These are phyloP conservation scores for Collariella sp. DNA, from an alignment of 495 filamentous ascomycete species.

Conservation along the genomic window DNA sequence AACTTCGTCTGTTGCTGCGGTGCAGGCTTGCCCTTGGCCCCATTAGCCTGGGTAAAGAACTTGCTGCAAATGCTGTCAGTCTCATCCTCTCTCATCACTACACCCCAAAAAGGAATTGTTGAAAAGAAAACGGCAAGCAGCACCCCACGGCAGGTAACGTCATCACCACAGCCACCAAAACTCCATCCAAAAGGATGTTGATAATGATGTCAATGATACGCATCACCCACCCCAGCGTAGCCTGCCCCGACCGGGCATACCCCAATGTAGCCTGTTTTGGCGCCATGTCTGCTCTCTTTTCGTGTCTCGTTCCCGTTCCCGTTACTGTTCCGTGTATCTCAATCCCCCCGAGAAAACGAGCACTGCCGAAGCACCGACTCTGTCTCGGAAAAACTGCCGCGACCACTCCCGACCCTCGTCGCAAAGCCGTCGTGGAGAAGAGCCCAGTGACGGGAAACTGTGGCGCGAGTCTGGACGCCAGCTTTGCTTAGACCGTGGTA, in stretches of 20 bases:
- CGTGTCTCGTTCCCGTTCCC: too few species aligned
- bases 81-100: neutral
- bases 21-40: conserved; percentile 42
- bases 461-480: neutral
- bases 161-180: too few species aligned
- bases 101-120: neutral
- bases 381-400: too few species aligned
- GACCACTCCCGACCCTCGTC: too few species aligned
- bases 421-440: neutral
- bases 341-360: too few species aligned
- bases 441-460: neutral
- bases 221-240: conserved; percentile 71
- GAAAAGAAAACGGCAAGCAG: neutral
- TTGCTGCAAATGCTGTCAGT: conserved; percentile 41
- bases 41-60: conserved; percentile 57
- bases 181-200: too few species aligned
- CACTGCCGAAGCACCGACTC: too few species aligned
- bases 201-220: neutral
- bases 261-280: conserved; percentile 82
- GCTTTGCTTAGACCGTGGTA: neutral
- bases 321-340: too few species aligned
- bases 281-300: conserved; percentile 33
- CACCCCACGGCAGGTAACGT: neutral
- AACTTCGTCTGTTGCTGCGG: conserved; percentile 67
- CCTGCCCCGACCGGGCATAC: conserved; percentile 79